Evolutionary conservation across 495 filamentous ascomycete genomes (phyloP).

Genomic region (Aspergillus funiculosus): DNA sequence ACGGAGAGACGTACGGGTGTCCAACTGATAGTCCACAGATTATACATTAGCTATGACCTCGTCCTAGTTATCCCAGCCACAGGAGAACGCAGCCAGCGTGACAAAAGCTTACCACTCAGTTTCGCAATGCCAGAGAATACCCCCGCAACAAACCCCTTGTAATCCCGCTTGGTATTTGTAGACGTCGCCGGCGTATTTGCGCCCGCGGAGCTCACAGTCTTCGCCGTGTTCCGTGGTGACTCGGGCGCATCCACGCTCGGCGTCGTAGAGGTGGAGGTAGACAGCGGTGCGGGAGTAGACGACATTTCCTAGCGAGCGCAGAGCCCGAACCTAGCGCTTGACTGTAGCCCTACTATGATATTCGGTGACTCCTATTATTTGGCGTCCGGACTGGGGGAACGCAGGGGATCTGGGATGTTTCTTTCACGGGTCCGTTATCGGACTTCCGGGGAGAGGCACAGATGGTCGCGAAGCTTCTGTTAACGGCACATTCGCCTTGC

Average conservation of each 20-base stretch:
- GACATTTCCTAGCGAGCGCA: conserved; percentile 17
- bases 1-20: conserved; percentile 50
- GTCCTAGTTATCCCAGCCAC: too few species aligned
- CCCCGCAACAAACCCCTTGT: conserved; percentile 92
- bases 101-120: conserved; percentile 58
- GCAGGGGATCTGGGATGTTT: not conserved
- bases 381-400: not conserved
- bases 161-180: conserved; percentile 41
- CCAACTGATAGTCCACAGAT: conserved; percentile 44
- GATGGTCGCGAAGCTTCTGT: conserved; percentile 3
- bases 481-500: not conserved
- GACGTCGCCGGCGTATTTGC: conserved; percentile 13
- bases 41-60: conserved; percentile 14
- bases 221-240: conserved; percentile 2
- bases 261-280: conserved; percentile 12
- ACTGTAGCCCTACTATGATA: not conserved
- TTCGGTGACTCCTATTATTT: not conserved
- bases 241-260: conserved; percentile 16
- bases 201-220: not conserved
- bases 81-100: not conserved
- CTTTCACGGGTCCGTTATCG: conserved; percentile 14
- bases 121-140: conserved; percentile 92
- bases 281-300: conserved; percentile 24
- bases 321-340: not conserved
- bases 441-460: not conserved